Evolutionary conservation across 2,329 filamentous ascomycete genomes (phyloP).

Genomic region (Pseudogymnoascus sp.): DNA sequence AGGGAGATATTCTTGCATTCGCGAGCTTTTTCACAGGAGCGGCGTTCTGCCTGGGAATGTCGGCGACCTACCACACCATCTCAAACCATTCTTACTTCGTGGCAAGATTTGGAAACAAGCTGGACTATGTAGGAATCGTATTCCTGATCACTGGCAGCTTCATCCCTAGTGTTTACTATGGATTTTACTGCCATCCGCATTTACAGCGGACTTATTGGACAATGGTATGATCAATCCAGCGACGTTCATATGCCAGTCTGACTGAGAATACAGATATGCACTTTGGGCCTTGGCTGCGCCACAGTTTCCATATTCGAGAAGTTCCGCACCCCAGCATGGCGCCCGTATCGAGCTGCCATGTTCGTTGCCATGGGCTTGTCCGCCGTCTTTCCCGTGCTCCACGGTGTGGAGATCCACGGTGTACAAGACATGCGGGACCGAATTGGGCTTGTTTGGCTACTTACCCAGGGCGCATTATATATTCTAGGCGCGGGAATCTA

Average conservation of each 20-base stretch:
- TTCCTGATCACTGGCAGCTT: constrained; percentile 86
- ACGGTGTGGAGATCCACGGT: constrained; percentile 64
- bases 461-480: constrained; percentile 75
- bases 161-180: constrained; percentile 81
- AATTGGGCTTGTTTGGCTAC: constrained; percentile 74
- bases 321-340: constrained; percentile 76
- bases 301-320: constrained; percentile 69
- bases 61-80: constrained; percentile 76
- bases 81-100: constrained; percentile 76
- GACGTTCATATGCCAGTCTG: background rate
- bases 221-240: constrained; percentile 49
- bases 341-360: constrained; percentile 80
- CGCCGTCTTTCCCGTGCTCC: constrained; percentile 73
- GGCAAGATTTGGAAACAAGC: constrained; percentile 76
- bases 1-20: constrained; percentile 63
- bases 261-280: constrained; percentile 53
- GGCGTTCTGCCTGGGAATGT: constrained; percentile 67
- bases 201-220: constrained; percentile 66
- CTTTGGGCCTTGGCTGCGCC: constrained; percentile 69
- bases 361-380: constrained; percentile 83
- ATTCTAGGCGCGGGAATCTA: constrained; percentile 81
- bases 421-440: constrained; percentile 56
- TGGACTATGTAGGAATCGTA: constrained; percentile 94
- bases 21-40: constrained; percentile 72
- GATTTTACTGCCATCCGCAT: constrained; percentile 62